These are phyloP conservation scores for Ottelia alismoides DNA, from an alignment of 106 monocot genomes.

Conservation along the genomic window DNA sequence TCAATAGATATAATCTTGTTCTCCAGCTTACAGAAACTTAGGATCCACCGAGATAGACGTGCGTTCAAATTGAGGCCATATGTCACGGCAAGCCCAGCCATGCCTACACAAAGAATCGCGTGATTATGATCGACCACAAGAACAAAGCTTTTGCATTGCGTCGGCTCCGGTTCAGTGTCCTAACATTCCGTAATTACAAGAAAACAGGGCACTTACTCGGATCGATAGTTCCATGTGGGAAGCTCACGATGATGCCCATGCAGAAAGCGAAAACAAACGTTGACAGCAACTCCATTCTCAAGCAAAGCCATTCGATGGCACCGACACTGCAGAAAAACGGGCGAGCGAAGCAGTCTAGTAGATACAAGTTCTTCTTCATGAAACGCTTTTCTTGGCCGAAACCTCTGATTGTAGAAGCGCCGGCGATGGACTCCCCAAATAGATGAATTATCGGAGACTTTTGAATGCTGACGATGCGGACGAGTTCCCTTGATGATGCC, in stretches of 20 bases:
- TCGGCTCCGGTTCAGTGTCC: neutral
- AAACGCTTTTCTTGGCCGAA: slow-evolving; percentile 71
- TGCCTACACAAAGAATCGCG: slow-evolving; percentile 30
- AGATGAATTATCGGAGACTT: slow-evolving; percentile 92
- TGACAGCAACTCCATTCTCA: slow-evolving; percentile 80
- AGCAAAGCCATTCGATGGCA: slow-evolving; percentile 87
- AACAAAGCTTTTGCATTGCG: neutral
- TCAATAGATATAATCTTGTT: slow-evolving; percentile 97
- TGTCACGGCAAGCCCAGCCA: slow-evolving; percentile 79
- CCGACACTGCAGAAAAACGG: slow-evolving; percentile 74
- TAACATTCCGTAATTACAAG: neutral
- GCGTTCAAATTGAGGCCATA: slow-evolving; percentile 82
- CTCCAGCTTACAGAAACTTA: slow-evolving; percentile 82
- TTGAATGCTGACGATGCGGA: slow-evolving; percentile 67
- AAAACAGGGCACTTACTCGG: slow-evolving; percentile 46
- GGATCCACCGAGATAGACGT: slow-evolving; percentile 70
- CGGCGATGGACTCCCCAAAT: slow-evolving; percentile 58
- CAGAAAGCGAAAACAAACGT: slow-evolving; percentile 55
- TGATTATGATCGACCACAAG: neutral
- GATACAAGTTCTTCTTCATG: slow-evolving; percentile 15
- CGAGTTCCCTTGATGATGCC: slow-evolving; percentile 73
- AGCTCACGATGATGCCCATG: slow-evolving; percentile 45
- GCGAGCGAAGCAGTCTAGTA: slow-evolving; percentile 79
- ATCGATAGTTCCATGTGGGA: slow-evolving; percentile 50
- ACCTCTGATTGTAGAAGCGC: slow-evolving; percentile 71